Base-by-base conservation (phyloP, 768 basidiomycete species). In the Auricularia auricula-judae region DNA sequence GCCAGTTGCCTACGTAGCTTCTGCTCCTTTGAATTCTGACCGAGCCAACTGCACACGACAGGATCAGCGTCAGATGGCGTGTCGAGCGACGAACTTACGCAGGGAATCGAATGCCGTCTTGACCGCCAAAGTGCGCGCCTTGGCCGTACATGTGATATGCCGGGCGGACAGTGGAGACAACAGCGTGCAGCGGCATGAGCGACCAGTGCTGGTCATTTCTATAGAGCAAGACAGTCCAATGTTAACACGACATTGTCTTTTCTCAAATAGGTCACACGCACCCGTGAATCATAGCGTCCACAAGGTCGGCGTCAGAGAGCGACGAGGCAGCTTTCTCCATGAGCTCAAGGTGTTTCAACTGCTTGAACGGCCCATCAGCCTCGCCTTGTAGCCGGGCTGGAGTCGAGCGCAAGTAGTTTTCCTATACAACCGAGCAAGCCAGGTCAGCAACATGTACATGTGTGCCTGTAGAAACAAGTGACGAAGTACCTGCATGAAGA, bases 131-230 rank as follows among this genome's bases (percentile, higher is more conserved):
- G 39, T 86, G 84, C 53, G 79, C 79, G 7, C 86, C 85, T 63
- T 74, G 67, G 1, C 97, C 97, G 72, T 91, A 97, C 59, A 91
- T 73, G 72, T 82, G 84, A 7, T 85, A 93, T 3, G 97, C 89
- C 2, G 97, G 97, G 18, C 86, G 83, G 39, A 99, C 86, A 1
- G 93, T 88, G 0, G 96, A 98, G 65, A 87, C 85, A 4, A 98
- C 84, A 0, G 93, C 94, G 72, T 99, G 97, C 0, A 93, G 74
- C 0, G 97, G 97, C 85, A 99, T 91, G 64, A 99, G 76, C 11
- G 87, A 80, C 97, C 97, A 99, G 68, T 98, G 94, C 70, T 98
- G 95, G 73, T 98, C 91, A 0, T 90, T 82, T 14, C 94, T 95
- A 67, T 3, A 65, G 29, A 34, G n/a, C 14, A n/a, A 43, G 14